Base-by-base conservation (phyloP, 2,329 filamentous ascomycete genomes). In the Nemania abortiva region DNA sequence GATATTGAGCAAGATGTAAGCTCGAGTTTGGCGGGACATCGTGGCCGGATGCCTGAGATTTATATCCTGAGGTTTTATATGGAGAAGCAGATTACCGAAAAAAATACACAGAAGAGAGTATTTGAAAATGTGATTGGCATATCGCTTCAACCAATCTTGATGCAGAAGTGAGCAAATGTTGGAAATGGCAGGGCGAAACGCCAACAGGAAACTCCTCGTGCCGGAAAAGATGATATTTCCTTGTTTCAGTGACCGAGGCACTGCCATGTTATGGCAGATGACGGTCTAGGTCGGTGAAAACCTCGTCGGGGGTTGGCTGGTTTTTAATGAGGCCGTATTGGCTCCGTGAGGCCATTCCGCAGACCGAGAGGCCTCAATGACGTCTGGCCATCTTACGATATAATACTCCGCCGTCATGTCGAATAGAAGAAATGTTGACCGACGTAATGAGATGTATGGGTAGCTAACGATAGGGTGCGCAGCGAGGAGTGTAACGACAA, bases 31-130 rank as follows among this genome's bases (percentile, higher is more conserved):
- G 9, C 31, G 31, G 31, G 9, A 34, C n/a, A n/a, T n/a, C n/a
- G 31, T 34, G 31, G 9, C 9, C 31, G 9, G 31, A 9, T 34
- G 5, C 9, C 9, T 34, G 9, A 34, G 31, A 9, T 34, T 9
- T 34, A 34, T 34, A 34, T n/a, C n/a, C n/a, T 42, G 11, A n/a
- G 2, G 15, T 13, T 59, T 61, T 66, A 65, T 66, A 61, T 29
- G 31, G 13, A 37, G 27, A 53, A 31, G 7, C 29, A 27, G 3
- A 18, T 7, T 9, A 1, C 1, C 2, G 9, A 9, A 9, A 6
- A 24, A 18, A 1, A 15, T 20, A 10, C 2, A 1, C 11, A 49
- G 34, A 4, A 4, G 9, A 5, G 22, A 31, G 47, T 2, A 47
- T 54, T 53, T 34, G n/a, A 24, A 37, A 29, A n/a, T 2, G 9